Base-by-base conservation (phyloP, 2,329 filamentous ascomycete species). In the Fusarium subtropicale region DNA sequence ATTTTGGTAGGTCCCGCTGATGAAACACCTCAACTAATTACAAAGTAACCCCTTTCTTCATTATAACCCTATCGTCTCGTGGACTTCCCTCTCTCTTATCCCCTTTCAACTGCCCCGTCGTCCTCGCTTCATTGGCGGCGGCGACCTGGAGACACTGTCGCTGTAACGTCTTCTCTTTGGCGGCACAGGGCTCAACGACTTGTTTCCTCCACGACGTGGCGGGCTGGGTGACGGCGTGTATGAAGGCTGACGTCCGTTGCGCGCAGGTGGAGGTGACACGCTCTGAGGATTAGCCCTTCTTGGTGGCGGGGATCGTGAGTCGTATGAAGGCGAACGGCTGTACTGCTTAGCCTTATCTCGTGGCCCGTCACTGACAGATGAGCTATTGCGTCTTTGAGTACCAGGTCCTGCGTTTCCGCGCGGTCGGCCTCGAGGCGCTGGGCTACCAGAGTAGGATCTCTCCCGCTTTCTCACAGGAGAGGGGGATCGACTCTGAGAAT, bases 321-420 rank as follows among this genome's bases (percentile, higher is more conserved):
- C 70, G n/a, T 76, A 75, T 20, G 78, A 79, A 20, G 76, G 74
- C 5, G 78, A 79, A 18, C 76, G 76, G 24, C 71, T 76, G 34
- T 74, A 64, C 26, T 67, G 69, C 47, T 56, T 69, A 26, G 58
- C 45, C 42, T 69, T 72, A 58, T 71, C 74, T 20, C 74, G 69
- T 5, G 74, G 76, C 16, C 64, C 74, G 31, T 71, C 73, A 59
- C 78, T 78, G 24, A 75, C 68, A 1, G 79, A 80, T 3, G 79
- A 80, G 70, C 77, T 80, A 61, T 78, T 79, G 34, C 78, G 74
- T 26, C 74, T 63, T 33, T 71, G 41, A 9, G 71, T 34, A 41
- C 55, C 59, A 13, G 71, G 60, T 30, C 66, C 59, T 26, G 64
- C 56, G 51, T 68, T 66, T 60, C 60, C 66, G 33, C 58, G 66